Conservation (phyloP, 2,329 filamentous ascomycete genomes). For the Aspergillus fijiensis region DNA sequence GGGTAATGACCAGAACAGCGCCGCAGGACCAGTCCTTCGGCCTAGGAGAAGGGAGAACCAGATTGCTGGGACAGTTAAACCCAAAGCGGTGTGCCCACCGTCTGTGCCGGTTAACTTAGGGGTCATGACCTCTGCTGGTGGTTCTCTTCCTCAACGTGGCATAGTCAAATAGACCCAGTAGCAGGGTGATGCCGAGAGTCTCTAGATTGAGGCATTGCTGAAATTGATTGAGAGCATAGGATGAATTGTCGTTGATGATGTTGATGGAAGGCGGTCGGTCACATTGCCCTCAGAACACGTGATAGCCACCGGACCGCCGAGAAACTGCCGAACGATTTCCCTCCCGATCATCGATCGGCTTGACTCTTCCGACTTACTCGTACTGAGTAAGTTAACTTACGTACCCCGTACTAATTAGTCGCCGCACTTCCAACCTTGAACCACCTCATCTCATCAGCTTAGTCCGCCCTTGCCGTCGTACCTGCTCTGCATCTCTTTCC, state of each 20-base stretch:
- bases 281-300: background rate
- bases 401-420: no score
- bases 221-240: background rate
- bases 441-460: background rate
- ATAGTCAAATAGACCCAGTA: background rate
- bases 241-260: background rate
- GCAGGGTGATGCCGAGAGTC: background rate
- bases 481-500: background rate
- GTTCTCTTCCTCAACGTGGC: background rate
- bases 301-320: background rate
- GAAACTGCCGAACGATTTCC: background rate
- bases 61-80: slow-evolving; percentile 16
- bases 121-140: background rate
- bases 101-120: background rate
- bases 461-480: background rate
- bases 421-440: no score
- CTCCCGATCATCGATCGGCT: background rate
- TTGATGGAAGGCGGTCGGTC: slow-evolving; percentile 2
- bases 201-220: background rate
- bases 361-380: no score
- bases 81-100: slow-evolving; percentile 17
- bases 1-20: slow-evolving; percentile 7
- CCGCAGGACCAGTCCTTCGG: slow-evolving; percentile 15
- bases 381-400: no score
- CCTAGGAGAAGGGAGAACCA: slow-evolving; percentile 14